Base-by-base conservation (phyloP, 345 rosid genomes). In the Rhizophora mangle region DNA sequence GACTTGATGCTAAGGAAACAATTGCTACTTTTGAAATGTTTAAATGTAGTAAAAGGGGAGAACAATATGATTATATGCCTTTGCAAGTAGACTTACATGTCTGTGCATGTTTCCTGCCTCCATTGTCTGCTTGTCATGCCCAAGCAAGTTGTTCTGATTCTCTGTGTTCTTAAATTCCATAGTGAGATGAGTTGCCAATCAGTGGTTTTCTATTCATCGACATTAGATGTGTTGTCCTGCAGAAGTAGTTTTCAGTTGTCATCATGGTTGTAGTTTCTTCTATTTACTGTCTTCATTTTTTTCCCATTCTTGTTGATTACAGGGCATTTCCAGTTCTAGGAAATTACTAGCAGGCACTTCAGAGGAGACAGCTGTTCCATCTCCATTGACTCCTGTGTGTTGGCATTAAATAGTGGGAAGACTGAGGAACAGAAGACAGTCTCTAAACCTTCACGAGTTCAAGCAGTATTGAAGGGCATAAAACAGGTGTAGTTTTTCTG, bases 391-490 rank as follows among this genome's bases (percentile, higher is more conserved):
- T 67, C 89, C 96, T 56, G 78, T 73, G 78, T 73, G 63, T 77
- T 89, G 76, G 72, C 84, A 53, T 60, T 84, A 60, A 71, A 69
- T 61, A 79, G 81, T 74, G 92, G 96, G 63, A 83, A 86, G 70
- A 68, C 78, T 76, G 90, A 87, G 67, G 88, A 83, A 68, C 86
- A 88, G 73, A 89, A 85, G 79, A 82, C 77, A 72, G 74, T 72
- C 39, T 57, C 85, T 32, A 95, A 86, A 85, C 86, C 88, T 55
- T 47, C 83, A 29, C 83, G 75, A 68, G 99, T 95, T 76, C 96
- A 92, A 73, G 99, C 92, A 57, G 82, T 90, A 55, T 70, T 90
- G 16, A 95, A 90, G 86, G 91, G 90, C 75, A 92, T 92, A 73
- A 92, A 92, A 72, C 96, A 88, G 96, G 96, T 90, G 63, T 24